Base-by-base conservation (phyloP, 2,329 filamentous ascomycete species). In the Byssoonygena ceratinophila region DNA sequence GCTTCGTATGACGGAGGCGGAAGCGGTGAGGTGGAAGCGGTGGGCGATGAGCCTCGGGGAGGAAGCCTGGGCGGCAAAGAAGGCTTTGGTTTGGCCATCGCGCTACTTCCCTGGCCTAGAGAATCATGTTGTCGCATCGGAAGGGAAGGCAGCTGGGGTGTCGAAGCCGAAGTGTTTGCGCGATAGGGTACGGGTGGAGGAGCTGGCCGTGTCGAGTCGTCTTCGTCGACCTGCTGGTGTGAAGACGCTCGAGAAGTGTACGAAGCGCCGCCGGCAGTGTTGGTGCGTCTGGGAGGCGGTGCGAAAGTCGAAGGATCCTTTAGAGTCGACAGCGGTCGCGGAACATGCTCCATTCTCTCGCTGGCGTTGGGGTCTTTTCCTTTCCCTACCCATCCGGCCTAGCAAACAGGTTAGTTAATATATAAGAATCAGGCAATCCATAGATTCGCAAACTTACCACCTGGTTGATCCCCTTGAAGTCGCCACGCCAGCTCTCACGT, bases 241-340 rank as follows among this genome's bases (percentile, higher is more conserved):
- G 73, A 68, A 11, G 74, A 69, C 12, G 40, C 18, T 12, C 71
- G 71, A 43, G 74, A 63, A 48, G 74, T 71, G 27, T 71, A 66
- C 12, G 73, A 61, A 2, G 73, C 68, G 5, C 66, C 67, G 12
- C 67, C 68, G 53, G 72, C 70, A 58, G 74, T 76, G 46, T 74
- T 72, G 53, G 73, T 67, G 56, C 79, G 84, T 61, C 80, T 90
- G 0, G 89, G 89, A 23, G 89, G 89, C 22, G 88, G 87, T 1
- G 80, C 87, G 64, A 94, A 95, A 14, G 81, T 78, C 1, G 79
- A 67, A 1, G 87, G 89, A 64, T 95, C 88, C 64, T 81, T 82
- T 27, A 95, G 76, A 2, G 80, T 75, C 7, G 81, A 75, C 40
- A 94, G 71, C 1, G 89, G 88, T 14, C 76, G 74, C 5, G 79